Conservation (phyloP, 371 early-diverging fungal genomes). For the Mucor irregularis region DNA sequence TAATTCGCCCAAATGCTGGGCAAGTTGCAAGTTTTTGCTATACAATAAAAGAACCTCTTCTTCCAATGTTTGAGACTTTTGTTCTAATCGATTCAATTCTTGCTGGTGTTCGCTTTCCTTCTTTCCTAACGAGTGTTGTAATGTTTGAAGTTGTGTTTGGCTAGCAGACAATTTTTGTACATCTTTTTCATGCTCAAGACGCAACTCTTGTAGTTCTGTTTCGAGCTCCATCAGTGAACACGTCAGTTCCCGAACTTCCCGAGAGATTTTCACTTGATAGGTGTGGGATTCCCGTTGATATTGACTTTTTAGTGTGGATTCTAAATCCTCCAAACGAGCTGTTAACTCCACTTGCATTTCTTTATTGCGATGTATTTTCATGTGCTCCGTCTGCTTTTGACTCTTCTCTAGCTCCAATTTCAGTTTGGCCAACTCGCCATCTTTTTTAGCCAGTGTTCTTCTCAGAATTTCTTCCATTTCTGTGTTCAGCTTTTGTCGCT, state of each 20-base stretch:
- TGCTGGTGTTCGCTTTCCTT: neutral
- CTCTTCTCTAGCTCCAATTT: conserved; percentile 3
- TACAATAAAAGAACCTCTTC: conserved; percentile 21
- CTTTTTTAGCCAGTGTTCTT: conserved; percentile 17
- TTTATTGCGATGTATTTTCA: neutral
- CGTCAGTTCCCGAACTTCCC: conserved; percentile 23
- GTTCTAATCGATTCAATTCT: neutral
- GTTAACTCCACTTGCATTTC: conserved; percentile 6
- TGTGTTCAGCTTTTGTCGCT: neutral
- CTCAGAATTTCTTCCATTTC: conserved; percentile 18
- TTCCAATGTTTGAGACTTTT: conserved; percentile 6
- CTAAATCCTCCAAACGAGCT: conserved; percentile 5
- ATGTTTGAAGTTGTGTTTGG: neutral
- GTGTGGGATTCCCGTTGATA: neutral
- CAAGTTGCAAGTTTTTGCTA: conserved; percentile 22
- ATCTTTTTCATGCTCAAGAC: conserved; percentile 9
- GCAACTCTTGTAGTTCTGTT: conserved; percentile 13
- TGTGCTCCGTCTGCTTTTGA: neutral
- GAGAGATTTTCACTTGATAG: conserved; percentile 11
- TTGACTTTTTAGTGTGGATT: neutral
- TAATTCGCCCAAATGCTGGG: conserved; percentile 23
- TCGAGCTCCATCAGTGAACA: conserved; percentile 23
- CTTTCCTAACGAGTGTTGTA: neutral
- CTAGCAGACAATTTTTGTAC: neutral
- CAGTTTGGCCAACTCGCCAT: conserved; percentile 14